Percentiles rank a stretch among this genome's conserved stretches.
Evolutionary conservation across 345 rosid genomes (phyloP).

Genomic region (Corchorus capsularis): DNA sequence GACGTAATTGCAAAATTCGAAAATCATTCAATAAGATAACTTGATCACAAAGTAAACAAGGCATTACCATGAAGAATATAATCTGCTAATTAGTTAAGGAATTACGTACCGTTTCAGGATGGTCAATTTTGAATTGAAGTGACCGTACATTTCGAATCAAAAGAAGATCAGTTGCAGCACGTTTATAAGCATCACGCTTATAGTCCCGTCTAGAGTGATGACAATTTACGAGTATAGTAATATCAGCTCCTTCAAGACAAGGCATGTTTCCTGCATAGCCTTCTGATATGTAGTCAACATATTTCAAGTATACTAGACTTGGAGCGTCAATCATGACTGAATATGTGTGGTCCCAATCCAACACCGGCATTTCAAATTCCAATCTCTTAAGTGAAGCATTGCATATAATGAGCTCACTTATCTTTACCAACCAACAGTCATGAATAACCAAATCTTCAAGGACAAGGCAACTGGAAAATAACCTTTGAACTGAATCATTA

Average conservation of each 20-base stretch:
- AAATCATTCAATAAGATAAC: not conserved
- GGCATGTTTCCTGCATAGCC: not conserved
- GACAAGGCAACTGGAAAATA: not conserved
- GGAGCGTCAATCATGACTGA: not conserved
- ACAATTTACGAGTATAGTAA: not conserved
- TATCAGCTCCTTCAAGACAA: not conserved
- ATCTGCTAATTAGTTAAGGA: not conserved
- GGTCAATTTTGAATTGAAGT: too few species aligned
- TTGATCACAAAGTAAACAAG: not conserved
- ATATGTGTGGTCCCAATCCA: too few species aligned
- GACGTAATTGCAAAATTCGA: too few species aligned
- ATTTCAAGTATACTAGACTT: not conserved
- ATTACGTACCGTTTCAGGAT: too few species aligned
- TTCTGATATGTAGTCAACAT: not conserved
- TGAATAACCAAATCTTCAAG: not conserved
- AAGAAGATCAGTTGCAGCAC: not conserved
- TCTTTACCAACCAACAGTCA: not conserved
- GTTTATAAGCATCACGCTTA: not conserved
- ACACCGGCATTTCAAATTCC: too few species aligned
- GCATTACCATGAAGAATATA: not conserved
- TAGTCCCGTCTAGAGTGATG: too few species aligned
- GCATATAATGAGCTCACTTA: not conserved
- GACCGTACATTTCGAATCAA: not conserved
- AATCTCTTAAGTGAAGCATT: conserved; percentile 3
- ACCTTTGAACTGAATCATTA: not conserved